Conservation (phyloP, 1,284 basidiomycete species). For the Ustilago loliicola region DNA sequence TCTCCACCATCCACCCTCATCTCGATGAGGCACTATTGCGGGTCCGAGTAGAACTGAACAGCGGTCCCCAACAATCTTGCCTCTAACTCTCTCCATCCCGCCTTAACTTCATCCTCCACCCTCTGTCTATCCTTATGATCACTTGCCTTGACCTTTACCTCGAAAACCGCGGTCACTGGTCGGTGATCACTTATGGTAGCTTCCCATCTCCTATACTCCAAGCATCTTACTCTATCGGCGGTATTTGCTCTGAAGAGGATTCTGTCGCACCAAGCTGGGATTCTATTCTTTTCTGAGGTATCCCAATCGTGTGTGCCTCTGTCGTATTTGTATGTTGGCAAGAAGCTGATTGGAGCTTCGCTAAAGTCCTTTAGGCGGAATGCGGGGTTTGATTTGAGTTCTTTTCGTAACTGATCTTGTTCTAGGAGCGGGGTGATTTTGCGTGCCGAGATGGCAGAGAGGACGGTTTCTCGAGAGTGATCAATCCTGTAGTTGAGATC, state of each 20-base stretch:
- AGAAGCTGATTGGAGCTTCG: constrained; percentile 77
- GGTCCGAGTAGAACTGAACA: constrained; percentile 24
- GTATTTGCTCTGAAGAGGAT: constrained; percentile 81
- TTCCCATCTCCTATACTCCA: constrained; percentile 68
- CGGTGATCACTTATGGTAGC: constrained; percentile 69
- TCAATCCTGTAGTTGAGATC: constrained; percentile 84
- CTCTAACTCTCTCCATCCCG: constrained; percentile 25
- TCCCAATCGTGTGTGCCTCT: constrained; percentile 81
- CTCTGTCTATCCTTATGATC: constrained; percentile 19
- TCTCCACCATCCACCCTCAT: too few species aligned
- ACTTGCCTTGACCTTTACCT: constrained; percentile 42
- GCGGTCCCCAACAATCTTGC: constrained; percentile 18
- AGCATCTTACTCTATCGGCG: constrained; percentile 74
- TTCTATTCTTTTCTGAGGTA: constrained; percentile 85
- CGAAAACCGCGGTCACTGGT: constrained; percentile 64
- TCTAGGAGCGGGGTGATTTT: constrained; percentile 78
- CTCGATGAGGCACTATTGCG: constrained; percentile 9
- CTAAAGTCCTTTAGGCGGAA: constrained; percentile 86
- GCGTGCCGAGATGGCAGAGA: constrained; percentile 78
- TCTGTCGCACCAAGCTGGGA: constrained; percentile 96
- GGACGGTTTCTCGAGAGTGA: constrained; percentile 83
- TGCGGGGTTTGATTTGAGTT: constrained; percentile 85
- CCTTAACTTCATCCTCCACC: constrained; percentile 32
- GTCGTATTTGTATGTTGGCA: constrained; percentile 93
- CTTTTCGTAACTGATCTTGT: constrained; percentile 90